Conservation (phyloP, 139 green algal genomes). For the Chlorella sp. region DNA sequence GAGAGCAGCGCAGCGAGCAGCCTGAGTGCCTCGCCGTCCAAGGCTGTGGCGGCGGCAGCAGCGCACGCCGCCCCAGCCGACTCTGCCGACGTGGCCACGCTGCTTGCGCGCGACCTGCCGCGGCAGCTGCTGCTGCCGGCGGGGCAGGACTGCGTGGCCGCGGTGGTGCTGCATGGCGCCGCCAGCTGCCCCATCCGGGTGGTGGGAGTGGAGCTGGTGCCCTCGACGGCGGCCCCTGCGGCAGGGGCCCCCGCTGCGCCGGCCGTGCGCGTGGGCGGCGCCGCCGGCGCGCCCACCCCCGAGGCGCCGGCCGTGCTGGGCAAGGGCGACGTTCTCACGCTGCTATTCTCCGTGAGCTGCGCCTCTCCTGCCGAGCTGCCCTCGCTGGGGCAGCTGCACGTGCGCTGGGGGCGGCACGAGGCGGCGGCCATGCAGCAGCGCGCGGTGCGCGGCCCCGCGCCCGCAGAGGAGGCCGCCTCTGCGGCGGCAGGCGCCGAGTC, state of each 20-base stretch:
- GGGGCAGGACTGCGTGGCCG: constrained; percentile 12
- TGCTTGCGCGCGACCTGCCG: constrained; percentile 18
- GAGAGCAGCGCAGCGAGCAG: not conserved
- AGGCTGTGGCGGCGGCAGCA: not conserved
- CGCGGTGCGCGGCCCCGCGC: not conserved
- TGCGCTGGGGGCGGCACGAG: constrained; percentile 14
- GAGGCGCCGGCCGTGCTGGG: not conserved
- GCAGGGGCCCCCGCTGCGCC: not conserved
- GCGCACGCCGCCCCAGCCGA: not conserved
- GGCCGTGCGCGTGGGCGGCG: not conserved
- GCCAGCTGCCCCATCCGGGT: constrained; percentile 9
- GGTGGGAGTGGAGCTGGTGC: not conserved
- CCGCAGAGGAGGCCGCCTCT: not conserved
- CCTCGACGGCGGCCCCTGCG: not conserved
- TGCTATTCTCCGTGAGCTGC: not conserved
- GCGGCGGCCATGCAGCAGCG: not conserved
- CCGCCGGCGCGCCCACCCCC: not conserved
- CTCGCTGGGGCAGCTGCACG: constrained; percentile 1
- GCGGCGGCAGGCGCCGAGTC: not conserved
- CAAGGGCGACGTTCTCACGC: not conserved
- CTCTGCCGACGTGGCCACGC: not conserved
- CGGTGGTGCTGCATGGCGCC: constrained; percentile 15
- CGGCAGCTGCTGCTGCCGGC: constrained; percentile 18
- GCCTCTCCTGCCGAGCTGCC: not conserved
- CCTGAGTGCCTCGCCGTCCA: too few relatives aligned